Evolutionary conservation across 768 basidiomycete species (phyloP), one percentile per base, ranked within the genome.

Genomic region (Panus rudis): DNA sequence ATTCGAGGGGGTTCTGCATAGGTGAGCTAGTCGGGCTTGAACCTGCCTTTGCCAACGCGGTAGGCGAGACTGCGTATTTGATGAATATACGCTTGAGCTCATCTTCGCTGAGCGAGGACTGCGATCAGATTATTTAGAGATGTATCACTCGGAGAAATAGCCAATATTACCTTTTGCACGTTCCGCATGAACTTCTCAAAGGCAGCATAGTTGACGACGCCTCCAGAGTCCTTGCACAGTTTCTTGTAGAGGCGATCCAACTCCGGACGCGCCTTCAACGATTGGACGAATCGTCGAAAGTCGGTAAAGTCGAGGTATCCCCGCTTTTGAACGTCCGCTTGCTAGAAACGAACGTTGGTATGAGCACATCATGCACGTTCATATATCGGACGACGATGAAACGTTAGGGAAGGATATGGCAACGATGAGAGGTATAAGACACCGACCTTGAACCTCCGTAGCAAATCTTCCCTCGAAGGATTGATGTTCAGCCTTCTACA

Each of bases 251-350:
- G 62, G 0, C 66, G 55, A 41, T 86, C 80, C 1, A 98, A 60
- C 37, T 98, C 94, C 0, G 86, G 81, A 13, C 94, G 78, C n/a
- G 73, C 70, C 58, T 92, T 93, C 43, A 96, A 73, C 24, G 79
- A 60, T 55, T 83, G 86, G 49, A 93, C 84, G 48, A 98, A 91
- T 11, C 65, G 69, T 51, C 85, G 82, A 60, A 94, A 97, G 44
- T 81, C 83, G 1, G 68, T 49, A 54, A 91, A 92, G 58, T 90
- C 79, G 24, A 96, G 76, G 48, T 72, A 77, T 0, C 75, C 76
- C 1, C 69, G 69, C 2, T 65, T 57, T 39, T 71, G 60, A 3
- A 62, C 58, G 59, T 92, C 87, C 7, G 82, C 79, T 63, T 73
- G 70, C 87, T 90, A 52, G 12, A 11, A n/a, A 12, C 8, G n/a